phyloP scores from a whole-genome alignment of 2,329 filamentous ascomycete species.

The Cryphonectria japonica region DNA sequence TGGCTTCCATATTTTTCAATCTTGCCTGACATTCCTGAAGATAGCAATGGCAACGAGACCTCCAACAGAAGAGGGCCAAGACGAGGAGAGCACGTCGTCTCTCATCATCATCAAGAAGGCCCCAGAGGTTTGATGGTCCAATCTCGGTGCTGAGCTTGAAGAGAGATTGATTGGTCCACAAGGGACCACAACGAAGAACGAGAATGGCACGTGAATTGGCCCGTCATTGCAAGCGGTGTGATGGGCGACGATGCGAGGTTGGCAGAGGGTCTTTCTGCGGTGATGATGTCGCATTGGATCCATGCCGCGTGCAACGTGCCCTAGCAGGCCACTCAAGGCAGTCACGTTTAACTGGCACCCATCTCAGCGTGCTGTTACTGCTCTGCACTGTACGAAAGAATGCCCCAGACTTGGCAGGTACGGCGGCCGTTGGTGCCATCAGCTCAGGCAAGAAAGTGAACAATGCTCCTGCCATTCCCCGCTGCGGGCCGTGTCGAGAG shows the following conservation, averaged over 20 bases:
- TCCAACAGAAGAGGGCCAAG: no score
- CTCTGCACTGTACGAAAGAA: background rate
- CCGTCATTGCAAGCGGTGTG: background rate
- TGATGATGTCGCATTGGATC: background rate
- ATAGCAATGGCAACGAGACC: background rate
- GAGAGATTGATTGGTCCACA: slow-evolving; percentile 5
- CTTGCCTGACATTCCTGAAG: background rate
- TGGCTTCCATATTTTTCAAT: background rate
- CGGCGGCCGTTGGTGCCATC: background rate
- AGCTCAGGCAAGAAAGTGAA: background rate
- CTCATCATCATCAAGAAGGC: background rate
- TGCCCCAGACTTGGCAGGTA: background rate
- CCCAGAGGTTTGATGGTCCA: background rate
- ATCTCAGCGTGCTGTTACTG: no score
- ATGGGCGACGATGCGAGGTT: background rate
- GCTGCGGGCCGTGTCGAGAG: slow-evolving; percentile 3
- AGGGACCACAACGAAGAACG: background rate
- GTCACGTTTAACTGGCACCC: no score
- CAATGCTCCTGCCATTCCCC: slow-evolving; percentile 1
- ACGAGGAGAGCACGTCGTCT: background rate
- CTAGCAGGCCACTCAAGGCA: no score
- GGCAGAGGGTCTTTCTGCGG: background rate
- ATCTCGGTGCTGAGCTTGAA: background rate
- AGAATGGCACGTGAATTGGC: background rate
- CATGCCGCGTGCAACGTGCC: background rate